Percentiles rank a stretch among this genome's conserved stretches.
These are phyloP conservation scores for Melanopsichium pennsylvanicum DNA, from an alignment of 1,284 basidiomycete genomes.

Conservation along the genomic window DNA sequence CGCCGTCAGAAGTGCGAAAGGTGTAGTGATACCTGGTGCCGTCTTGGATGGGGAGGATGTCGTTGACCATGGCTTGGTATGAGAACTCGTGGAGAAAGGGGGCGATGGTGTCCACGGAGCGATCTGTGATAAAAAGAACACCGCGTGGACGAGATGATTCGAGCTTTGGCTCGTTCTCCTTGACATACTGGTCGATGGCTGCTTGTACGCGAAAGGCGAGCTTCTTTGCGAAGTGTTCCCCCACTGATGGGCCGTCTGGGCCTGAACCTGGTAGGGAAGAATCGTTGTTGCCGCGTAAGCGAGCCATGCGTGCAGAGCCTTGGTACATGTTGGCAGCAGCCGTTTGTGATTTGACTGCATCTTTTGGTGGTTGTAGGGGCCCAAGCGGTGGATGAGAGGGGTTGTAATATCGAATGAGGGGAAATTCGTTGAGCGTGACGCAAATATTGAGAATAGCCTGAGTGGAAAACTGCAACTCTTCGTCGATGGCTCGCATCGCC, in stretches of 20 bases:
- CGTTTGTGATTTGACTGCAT: constrained; percentile 37
- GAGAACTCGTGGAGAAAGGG: constrained; percentile 97
- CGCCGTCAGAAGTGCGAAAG: constrained; percentile 69
- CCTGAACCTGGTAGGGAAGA: constrained; percentile 12
- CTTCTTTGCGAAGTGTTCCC: constrained; percentile 58
- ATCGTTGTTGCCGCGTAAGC: constrained; percentile 40
- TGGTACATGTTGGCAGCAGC: constrained; percentile 47
- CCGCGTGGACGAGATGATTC: constrained; percentile 78
- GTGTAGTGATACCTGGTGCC: constrained; percentile 84
- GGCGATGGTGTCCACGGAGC: constrained; percentile 89
- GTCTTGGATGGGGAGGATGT: constrained; percentile 81
- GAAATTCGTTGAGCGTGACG: constrained; percentile 90
- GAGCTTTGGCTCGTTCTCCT: constrained; percentile 69
- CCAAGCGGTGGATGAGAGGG: constrained; percentile 85
- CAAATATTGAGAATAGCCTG: constrained; percentile 74
- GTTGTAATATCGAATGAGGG: constrained; percentile 91
- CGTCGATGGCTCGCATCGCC: constrained; percentile 52
- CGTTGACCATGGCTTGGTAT: constrained; percentile 98
- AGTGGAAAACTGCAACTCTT: constrained; percentile 58
- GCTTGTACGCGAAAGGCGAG: constrained; percentile 56
- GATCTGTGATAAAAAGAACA: constrained; percentile 90
- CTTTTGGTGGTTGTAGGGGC: constrained; percentile 67
- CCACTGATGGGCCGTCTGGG: constrained; percentile 8
- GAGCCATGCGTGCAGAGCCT: constrained; percentile 49
- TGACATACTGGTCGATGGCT: constrained; percentile 50